These are phyloP conservation scores for Emmonsia crescens DNA, from an alignment of 2,329 filamentous ascomycete species.

Conservation along the genomic window DNA sequence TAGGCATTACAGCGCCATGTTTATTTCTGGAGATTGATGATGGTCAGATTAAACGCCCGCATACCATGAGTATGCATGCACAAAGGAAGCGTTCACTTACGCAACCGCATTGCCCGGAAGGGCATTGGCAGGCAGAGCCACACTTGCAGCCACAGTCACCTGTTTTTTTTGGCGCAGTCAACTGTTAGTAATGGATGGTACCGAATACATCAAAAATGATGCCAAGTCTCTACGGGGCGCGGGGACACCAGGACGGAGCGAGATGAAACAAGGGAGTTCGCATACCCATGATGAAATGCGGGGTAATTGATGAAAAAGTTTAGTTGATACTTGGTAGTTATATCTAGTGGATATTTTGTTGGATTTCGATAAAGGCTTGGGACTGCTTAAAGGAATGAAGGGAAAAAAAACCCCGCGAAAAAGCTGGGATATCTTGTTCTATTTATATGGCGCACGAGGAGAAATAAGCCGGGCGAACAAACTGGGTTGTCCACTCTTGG, in stretches of 20 bases:
- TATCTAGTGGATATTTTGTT: not conserved
- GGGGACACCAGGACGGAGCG: not conserved
- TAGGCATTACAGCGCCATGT: not conserved
- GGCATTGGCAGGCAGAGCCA: slow-evolving; percentile 4
- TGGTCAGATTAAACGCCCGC: not conserved
- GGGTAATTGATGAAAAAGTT: not conserved
- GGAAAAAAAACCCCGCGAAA: not conserved
- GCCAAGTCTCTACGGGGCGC: not conserved
- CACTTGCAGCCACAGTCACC: slow-evolving; percentile 6
- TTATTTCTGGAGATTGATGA: not conserved
- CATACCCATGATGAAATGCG: slow-evolving; percentile 4
- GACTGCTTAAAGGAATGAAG: not conserved
- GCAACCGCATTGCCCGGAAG: slow-evolving; percentile 1
- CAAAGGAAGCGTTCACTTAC: not conserved
- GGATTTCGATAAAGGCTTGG: not conserved
- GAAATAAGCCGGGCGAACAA: not conserved
- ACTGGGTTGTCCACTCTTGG: too few species aligned
- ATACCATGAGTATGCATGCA: not conserved
- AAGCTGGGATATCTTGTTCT: not conserved
- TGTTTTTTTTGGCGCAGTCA: not conserved
- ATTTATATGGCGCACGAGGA: not conserved
- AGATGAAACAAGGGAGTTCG: not conserved
- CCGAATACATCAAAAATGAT: not conserved
- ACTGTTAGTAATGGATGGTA: not conserved
- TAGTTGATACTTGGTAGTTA: not conserved